phyloP scores from a whole-genome alignment of 805 yeast genomes.

The Candida wancherniae region DNA sequence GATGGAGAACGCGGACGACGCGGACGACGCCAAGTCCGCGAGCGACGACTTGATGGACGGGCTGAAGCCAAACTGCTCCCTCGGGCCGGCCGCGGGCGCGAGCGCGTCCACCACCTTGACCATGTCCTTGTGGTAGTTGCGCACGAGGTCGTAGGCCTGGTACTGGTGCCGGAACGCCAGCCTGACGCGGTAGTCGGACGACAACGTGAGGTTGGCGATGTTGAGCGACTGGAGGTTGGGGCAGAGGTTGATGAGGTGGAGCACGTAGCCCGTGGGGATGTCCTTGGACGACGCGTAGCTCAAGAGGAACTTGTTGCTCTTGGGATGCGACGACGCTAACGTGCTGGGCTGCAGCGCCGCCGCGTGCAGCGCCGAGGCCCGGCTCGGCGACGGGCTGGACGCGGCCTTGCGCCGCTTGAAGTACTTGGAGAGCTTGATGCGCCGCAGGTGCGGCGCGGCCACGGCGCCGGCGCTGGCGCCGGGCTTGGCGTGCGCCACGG shows the following conservation, averaged over 20 bases:
- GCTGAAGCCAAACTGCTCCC: neutral
- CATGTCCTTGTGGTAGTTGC: slow-evolving; percentile 34
- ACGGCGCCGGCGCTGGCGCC: slow-evolving; percentile 7
- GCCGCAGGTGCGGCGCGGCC: slow-evolving; percentile 15
- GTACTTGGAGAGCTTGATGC: slow-evolving; percentile 14
- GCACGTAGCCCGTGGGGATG: slow-evolving; percentile 69
- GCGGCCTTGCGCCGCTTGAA: slow-evolving; percentile 14
- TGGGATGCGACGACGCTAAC: slow-evolving; percentile 41
- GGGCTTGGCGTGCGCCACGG: slow-evolving; percentile 15
- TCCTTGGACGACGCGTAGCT: slow-evolving; percentile 69
- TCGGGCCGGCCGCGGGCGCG: slow-evolving; percentile 3
- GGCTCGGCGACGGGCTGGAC: slow-evolving; percentile 4
- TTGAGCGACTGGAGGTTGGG: slow-evolving; percentile 53
- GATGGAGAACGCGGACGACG: slow-evolving; percentile 19
- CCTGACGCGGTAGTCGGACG: slow-evolving; percentile 58
- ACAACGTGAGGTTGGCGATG: slow-evolving; percentile 57
- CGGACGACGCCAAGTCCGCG: slow-evolving; percentile 7
- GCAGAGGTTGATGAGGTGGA: slow-evolving; percentile 67
- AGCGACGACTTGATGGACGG: neutral
- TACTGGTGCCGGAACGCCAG: slow-evolving; percentile 32
- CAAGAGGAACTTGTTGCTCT: slow-evolving; percentile 52
- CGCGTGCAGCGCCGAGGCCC: neutral
- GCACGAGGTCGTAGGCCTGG: slow-evolving; percentile 35
- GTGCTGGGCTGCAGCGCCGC: slow-evolving; percentile 2
- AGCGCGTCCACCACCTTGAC: slow-evolving; percentile 21